phyloP scores from a whole-genome alignment of 345 rosid genomes.

The Mallotus nudiflorus region DNA sequence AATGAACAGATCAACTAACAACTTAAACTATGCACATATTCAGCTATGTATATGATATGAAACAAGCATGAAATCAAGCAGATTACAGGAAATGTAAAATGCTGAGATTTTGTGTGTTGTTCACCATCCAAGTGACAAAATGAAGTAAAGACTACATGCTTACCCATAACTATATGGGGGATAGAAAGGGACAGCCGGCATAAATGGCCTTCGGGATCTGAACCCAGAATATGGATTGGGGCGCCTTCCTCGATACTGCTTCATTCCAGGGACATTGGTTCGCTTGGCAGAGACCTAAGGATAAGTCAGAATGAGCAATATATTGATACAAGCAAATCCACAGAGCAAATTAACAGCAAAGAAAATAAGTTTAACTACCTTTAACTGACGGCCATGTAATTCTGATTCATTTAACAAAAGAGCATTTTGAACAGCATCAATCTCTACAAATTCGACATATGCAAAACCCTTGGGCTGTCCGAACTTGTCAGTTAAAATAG shows the following conservation, averaged over 20 bases:
- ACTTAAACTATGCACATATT: not conserved
- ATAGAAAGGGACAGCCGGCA: slow-evolving; percentile 66
- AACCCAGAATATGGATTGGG: slow-evolving; percentile 53
- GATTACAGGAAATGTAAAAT: not conserved
- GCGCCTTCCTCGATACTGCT: slow-evolving; percentile 87
- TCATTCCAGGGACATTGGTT: slow-evolving; percentile 96
- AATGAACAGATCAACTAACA: not conserved
- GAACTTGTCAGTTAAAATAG: slow-evolving; percentile 97
- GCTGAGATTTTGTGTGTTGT: not conserved
- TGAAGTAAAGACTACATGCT: slow-evolving; percentile 19
- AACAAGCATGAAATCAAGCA: not conserved
- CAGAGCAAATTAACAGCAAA: not conserved
- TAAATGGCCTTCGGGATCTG: slow-evolving; percentile 81
- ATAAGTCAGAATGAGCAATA: slow-evolving; percentile 19
- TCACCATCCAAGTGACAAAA: slow-evolving; percentile 1
- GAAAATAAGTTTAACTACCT: slow-evolving; percentile 45
- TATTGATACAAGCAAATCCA: slow-evolving; percentile 3
- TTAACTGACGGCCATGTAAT: slow-evolving; percentile 92
- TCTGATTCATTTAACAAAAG: slow-evolving; percentile 92
- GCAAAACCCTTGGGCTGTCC: slow-evolving; percentile 99
- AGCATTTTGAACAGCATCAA: slow-evolving; percentile 94
- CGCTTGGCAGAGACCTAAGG: slow-evolving; percentile 90
- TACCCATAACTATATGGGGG: slow-evolving; percentile 83
- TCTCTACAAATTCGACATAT: slow-evolving; percentile 92
- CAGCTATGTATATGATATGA: not conserved